Evolutionary conservation across 2,329 filamentous ascomycete genomes (phyloP).

Genomic region (Trichoderma gracile): DNA sequence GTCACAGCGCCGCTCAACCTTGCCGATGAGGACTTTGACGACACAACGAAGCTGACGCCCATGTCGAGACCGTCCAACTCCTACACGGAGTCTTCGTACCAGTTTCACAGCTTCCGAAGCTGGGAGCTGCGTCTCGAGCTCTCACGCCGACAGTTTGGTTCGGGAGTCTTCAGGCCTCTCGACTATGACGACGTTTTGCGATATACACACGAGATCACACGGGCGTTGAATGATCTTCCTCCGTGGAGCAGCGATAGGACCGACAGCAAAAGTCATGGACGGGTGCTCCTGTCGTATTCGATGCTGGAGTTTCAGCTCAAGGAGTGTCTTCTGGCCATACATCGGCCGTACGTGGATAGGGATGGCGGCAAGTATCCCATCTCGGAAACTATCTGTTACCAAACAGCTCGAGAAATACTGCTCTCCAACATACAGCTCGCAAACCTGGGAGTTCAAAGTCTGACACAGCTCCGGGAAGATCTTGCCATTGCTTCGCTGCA

Average conservation of each 20-base stretch:
- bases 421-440: neutral
- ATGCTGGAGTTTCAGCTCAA: constrained; percentile 18
- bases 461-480: constrained; percentile 15
- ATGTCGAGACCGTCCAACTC: neutral
- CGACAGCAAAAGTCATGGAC: neutral
- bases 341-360: constrained; percentile 5
- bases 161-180: neutral
- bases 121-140: constrained; percentile 16
- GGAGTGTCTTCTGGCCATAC: neutral
- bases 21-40: constrained; percentile 14
- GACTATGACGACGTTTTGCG: constrained; percentile 14
- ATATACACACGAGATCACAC: constrained; percentile 14
- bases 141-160: constrained; percentile 14
- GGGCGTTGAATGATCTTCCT: constrained; percentile 9
- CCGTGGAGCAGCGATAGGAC: neutral
- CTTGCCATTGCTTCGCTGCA: constrained; percentile 6
- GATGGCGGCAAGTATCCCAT: constrained; percentile 14
- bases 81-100: constrained; percentile 12
- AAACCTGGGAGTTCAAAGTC: neutral
- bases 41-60: neutral
- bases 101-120: constrained; percentile 12
- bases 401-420: constrained; percentile 12
- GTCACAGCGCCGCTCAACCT: constrained; percentile 9
- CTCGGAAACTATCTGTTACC: constrained; percentile 17
- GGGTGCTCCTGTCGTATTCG: neutral